These are phyloP conservation scores for Linderniella brevidens DNA, from an alignment of 257 asterid genomes.

Conservation along the genomic window DNA sequence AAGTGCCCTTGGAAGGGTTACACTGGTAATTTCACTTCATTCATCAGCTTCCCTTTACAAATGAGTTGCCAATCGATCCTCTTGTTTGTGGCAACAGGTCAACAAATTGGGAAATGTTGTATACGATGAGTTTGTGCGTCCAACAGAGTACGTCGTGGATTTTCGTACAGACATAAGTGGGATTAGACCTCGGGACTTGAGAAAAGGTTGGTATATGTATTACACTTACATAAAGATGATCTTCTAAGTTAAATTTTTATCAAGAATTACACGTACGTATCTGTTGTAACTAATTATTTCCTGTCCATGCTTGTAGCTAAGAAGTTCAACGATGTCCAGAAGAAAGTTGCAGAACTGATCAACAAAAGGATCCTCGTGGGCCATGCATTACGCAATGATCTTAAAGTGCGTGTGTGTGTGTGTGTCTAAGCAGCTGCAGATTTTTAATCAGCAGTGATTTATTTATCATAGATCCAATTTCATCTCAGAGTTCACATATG, in stretches of 20 bases:
- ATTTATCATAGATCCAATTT: too few species aligned
- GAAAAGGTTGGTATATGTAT: constrained; percentile 40
- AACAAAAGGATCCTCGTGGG: constrained; percentile 76
- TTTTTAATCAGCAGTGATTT: too few species aligned
- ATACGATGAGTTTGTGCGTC: constrained; percentile 83
- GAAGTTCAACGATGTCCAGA: constrained; percentile 61
- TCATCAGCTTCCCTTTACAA: constrained; percentile 5
- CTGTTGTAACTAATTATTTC: not conserved
- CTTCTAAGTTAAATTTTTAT: not conserved
- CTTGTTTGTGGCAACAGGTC: constrained; percentile 44
- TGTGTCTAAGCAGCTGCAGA: not conserved
- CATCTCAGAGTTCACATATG: not conserved
- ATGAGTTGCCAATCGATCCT: constrained; percentile 2
- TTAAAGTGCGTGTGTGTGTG: constrained; percentile 33
- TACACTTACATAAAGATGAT: not conserved
- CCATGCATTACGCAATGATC: constrained; percentile 91
- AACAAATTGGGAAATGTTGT: constrained; percentile 80
- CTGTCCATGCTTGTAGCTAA: constrained; percentile 32
- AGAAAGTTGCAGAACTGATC: constrained; percentile 66
- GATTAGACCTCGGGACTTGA: constrained; percentile 71
- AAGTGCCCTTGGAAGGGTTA: constrained; percentile 89
- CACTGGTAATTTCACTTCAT: constrained; percentile 46
- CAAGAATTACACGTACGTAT: not conserved
- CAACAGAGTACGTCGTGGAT: constrained; percentile 67
- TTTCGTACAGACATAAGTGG: constrained; percentile 94